These are phyloP conservation scores for Lathyrus oleraceus DNA, from an alignment of 306 rosid species.

Conservation along the genomic window DNA sequence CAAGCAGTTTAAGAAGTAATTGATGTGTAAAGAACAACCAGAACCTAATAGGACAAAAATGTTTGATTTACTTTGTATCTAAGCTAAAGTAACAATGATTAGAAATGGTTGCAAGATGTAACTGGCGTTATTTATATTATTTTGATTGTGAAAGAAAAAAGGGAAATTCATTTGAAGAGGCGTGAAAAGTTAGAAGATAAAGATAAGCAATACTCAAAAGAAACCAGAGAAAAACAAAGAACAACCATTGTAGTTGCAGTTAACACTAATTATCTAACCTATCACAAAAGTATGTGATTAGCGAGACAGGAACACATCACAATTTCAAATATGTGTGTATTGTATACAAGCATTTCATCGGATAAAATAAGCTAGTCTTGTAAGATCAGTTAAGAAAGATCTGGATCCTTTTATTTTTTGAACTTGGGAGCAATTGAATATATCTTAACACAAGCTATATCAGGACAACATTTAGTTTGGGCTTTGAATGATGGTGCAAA, in stretches of 20 bases:
- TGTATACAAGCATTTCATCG: neutral
- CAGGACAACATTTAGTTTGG: neutral
- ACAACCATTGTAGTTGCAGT: neutral
- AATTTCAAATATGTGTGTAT: neutral
- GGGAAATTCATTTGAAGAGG: neutral
- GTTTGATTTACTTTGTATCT: neutral
- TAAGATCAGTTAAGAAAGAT: neutral
- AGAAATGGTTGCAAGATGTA: neutral
- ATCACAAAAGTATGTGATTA: neutral
- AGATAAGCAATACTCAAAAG: conserved; percentile 6
- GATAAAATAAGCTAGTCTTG: neutral
- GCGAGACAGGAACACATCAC: neutral
- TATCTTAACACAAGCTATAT: neutral
- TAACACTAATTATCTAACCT: neutral
- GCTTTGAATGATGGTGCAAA: neutral
- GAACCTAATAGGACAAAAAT: neutral
- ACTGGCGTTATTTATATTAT: neutral
- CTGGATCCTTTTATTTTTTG: neutral
- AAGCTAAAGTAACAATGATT: neutral
- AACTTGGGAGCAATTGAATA: neutral
- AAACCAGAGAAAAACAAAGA: conserved; percentile 12
- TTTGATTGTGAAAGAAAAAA: neutral
- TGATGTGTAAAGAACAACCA: conserved; percentile 5
- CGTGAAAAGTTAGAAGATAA: neutral
- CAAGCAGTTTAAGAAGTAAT: conserved; percentile 5